Conservation (phyloP, 257 asterid genomes). For the Solanum verrucosum region DNA sequence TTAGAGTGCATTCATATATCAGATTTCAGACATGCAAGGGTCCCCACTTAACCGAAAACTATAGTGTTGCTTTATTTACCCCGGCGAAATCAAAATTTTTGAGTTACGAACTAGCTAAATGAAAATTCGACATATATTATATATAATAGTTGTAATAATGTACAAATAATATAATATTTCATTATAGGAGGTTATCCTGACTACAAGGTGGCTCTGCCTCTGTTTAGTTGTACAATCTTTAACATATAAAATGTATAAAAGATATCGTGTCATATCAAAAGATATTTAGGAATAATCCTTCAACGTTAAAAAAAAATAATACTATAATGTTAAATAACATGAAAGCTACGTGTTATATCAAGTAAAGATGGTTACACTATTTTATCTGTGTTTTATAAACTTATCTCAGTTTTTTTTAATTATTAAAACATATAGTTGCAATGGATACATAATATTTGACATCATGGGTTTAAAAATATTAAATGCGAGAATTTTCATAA, state of each 20-base stretch:
- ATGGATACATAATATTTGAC: neutral
- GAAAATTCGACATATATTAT: too few relatives aligned
- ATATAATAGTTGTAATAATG: too few relatives aligned
- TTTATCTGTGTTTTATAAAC: neutral
- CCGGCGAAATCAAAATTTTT: accelerated
- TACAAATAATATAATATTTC: too few relatives aligned
- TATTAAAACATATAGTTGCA: neutral
- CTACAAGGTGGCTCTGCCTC: too few relatives aligned
- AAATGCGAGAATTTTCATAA: neutral
- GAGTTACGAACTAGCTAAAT: too few relatives aligned
- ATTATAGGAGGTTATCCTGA: too few relatives aligned
- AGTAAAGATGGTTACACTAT: neutral
- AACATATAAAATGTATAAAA: neutral
- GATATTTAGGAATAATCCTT: neutral
- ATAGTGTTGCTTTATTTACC: neutral
- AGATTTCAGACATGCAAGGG: neutral
- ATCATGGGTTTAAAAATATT: neutral
- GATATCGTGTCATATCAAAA: neutral
- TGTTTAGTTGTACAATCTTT: neutral
- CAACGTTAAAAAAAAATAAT: neutral
- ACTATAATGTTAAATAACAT: neutral
- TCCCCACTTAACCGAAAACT: neutral
- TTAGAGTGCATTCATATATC: neutral
- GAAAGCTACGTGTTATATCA: neutral
- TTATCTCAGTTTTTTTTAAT: neutral